Percentiles rank a stretch among this genome's conserved stretches.
Evolutionary conservation across 2,329 filamentous ascomycete genomes (phyloP).

Genomic region (Claviceps pusilla): DNA sequence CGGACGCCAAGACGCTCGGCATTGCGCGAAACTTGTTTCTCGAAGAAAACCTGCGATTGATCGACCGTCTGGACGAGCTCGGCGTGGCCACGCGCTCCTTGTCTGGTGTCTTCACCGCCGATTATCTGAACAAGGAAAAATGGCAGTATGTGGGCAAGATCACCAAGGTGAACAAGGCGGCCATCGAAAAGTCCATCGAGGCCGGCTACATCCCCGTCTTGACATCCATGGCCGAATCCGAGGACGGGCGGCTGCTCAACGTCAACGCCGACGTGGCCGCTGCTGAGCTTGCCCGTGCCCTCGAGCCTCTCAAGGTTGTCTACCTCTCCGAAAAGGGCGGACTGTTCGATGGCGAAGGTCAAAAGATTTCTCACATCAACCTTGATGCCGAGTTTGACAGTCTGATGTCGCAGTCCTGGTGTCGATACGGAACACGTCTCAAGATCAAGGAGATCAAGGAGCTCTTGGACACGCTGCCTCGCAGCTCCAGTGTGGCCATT

Average conservation of each 20-base stretch:
- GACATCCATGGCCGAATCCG: slow-evolving; percentile 89
- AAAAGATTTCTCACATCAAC: slow-evolving; percentile 96
- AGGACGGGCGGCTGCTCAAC: slow-evolving; percentile 83
- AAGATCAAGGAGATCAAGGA: slow-evolving; percentile 99
- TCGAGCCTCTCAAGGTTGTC: slow-evolving; percentile 92
- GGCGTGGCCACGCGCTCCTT: slow-evolving; percentile 82
- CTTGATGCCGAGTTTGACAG: slow-evolving; percentile 90
- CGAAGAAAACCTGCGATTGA: slow-evolving; percentile 86
- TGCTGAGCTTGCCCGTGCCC: slow-evolving; percentile 72
- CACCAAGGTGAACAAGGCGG: slow-evolving; percentile 75
- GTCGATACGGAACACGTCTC: slow-evolving; percentile 80
- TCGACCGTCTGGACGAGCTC: slow-evolving; percentile 76
- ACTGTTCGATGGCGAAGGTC: slow-evolving; percentile 78
- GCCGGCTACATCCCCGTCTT: slow-evolving; percentile 85
- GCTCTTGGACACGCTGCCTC: slow-evolving; percentile 71
- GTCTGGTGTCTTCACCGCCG: slow-evolving; percentile 79
- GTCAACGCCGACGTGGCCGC: slow-evolving; percentile 97
- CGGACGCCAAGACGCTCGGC: slow-evolving; percentile 84
- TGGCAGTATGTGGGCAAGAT: slow-evolving; percentile 95
- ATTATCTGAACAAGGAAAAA: slow-evolving; percentile 92
- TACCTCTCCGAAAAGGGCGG: slow-evolving; percentile 98
- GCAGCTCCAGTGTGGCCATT: slow-evolving; percentile 88
- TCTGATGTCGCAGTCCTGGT: slow-evolving; percentile 89
- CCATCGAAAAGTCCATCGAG: slow-evolving; percentile 82
- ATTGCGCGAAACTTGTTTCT: slow-evolving; percentile 86